Evolutionary conservation across 768 basidiomycete genomes (phyloP).

Genomic region (Agaricus blazei): DNA sequence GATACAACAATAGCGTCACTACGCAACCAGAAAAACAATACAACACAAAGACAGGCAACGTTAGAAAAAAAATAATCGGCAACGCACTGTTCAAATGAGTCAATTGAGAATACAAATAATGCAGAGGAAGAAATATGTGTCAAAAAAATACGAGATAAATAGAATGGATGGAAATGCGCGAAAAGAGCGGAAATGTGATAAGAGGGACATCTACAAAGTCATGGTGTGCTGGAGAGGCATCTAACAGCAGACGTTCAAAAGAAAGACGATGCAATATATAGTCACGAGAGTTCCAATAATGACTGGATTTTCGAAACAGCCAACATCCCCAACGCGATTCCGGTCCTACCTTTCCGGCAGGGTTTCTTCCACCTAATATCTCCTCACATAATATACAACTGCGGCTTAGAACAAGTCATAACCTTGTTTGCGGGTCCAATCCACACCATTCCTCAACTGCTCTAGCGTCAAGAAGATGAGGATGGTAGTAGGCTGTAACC

Average conservation of each 20-base stretch:
- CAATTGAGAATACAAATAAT: not conserved
- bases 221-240: not conserved
- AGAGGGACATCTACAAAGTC: not conserved
- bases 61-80: too few species aligned
- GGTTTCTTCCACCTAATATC: not conserved
- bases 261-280: not conserved
- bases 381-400: not conserved
- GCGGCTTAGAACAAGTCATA: conserved; percentile 19
- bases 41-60: too few species aligned
- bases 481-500: conserved; percentile 84
- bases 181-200: not conserved
- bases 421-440: conserved; percentile 47
- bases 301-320: not conserved
- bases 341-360: not conserved
- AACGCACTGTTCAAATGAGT: not conserved
- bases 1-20: too few species aligned
- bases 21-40: too few species aligned
- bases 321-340: not conserved
- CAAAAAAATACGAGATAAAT: not conserved
- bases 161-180: not conserved
- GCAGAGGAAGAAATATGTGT: not conserved
- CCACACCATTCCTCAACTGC: conserved; percentile 70
- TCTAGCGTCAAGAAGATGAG: conserved; percentile 84
- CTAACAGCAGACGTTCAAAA: not conserved
- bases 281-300: not conserved